Evolutionary conservation across 177 flowering plant species (phyloP), one percentile per base, ranked within the genome.

Genomic region (Vitis hybrid): DNA sequence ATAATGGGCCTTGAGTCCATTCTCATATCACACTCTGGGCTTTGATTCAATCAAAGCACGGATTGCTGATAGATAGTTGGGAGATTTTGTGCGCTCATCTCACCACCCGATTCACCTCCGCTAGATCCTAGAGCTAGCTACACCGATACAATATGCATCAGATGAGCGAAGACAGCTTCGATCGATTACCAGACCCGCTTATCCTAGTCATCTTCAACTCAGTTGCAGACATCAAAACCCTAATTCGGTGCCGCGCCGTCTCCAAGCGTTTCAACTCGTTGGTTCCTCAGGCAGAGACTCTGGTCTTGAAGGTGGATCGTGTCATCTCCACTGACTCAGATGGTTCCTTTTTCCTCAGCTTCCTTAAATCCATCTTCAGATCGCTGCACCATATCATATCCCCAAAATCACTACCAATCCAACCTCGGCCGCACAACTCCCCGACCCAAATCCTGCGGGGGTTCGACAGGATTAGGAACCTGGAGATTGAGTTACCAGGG

Each of bases 251-350:
- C 75, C 78, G 83, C 15, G 74, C 81, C 32, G 85, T 89, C 1
- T 86, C 85, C 10, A 78, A 78, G 67, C 85, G 90, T 4, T 88
- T 89, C 88, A 77, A 83, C 80, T 79, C 83, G 5, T 81, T 89
- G 27, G 89, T 86, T 19, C 84, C 89, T 2, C 81, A 79, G 18
- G 62, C 73, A 52, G 87, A 89, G 1, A 70, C 82, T 2, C 81
- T 89, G n/a, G 69, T 81, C 30, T 76, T 89, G 3, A 65, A 56
- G 2, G 80, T 88, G 48, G 90, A 89, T 72, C 66, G 84, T 10
- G 86, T 86, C 24, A 72, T 84, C 64, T 79, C 87, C 56, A 19
- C 80, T 64, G 83, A 80, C 11, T 65, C 79, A 3, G 75, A 76
- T 55, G 84, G 74, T 3, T 78, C 81, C 35, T 73, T 72, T 67